Evolutionary conservation across 2,329 filamentous ascomycete genomes (phyloP).

Genomic region (Colletotrichum tropicale): DNA sequence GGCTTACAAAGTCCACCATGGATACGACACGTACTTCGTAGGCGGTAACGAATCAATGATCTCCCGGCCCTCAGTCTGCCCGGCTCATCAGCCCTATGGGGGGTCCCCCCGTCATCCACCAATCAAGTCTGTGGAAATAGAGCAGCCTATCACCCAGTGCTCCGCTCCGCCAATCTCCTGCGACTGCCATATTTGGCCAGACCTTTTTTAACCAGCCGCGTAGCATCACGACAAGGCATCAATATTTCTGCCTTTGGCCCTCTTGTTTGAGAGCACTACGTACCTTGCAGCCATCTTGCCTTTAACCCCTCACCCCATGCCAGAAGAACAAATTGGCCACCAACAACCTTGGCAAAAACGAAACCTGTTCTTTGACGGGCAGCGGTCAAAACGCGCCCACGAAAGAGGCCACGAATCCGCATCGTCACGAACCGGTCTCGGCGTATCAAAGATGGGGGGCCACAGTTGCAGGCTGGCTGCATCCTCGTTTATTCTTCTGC

Average conservation of each 20-base stretch:
- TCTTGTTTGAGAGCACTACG: neutral
- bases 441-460: neutral
- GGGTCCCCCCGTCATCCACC: neutral
- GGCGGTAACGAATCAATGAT: slow-evolving; percentile 1
- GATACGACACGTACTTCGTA: slow-evolving; percentile 2
- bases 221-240: slow-evolving; percentile 17
- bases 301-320: neutral
- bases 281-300: neutral
- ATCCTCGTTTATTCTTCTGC: neutral
- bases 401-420: slow-evolving; percentile 6
- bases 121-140: slow-evolving; percentile 15
- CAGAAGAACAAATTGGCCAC: neutral
- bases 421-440: neutral
- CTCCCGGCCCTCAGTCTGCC: slow-evolving; percentile 1
- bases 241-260: neutral
- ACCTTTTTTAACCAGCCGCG: neutral
- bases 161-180: slow-evolving; percentile 9
- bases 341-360: neutral
- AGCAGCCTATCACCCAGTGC: slow-evolving; percentile 18
- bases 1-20: slow-evolving; percentile 2
- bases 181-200: neutral
- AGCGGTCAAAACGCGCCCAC: neutral
- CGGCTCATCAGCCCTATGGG: slow-evolving; percentile 17
- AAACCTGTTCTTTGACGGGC: neutral
- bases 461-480: neutral